Base-by-base conservation (phyloP, 768 basidiomycete species). In the Boletellus ananas region DNA sequence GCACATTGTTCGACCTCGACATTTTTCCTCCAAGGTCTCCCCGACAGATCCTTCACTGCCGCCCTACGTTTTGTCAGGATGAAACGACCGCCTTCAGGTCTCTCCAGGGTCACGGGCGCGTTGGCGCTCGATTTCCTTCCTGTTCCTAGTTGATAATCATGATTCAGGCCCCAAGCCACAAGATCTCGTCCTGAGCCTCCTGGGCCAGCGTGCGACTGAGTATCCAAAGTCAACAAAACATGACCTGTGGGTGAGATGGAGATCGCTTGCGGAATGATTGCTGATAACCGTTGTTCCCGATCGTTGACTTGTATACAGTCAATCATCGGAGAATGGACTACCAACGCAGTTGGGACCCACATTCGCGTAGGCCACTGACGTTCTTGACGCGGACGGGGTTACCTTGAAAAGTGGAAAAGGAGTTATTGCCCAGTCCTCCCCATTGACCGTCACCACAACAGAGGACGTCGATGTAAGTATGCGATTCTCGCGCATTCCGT, bases 291-390 rank as follows among this genome's bases (percentile, higher is more conserved):
- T 49, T 77, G 70, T 12, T 72, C 74, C 20, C 69, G 64, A 51
- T 93, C 90, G 65, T 83, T 81, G 59, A 82, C 90, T 92, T 65
- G 47, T 50, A 41, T 42, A 27, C 23, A 21, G 36, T 29, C 45
- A 3, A 51, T 35, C 45, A 47, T 52, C 54, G 51, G 35, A 17
- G 50, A n/a, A 7, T 17, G 29, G 37, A 31, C 23, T n/a, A 37
- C 18, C 29, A 29, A 44, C 50, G 25, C 12, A 18, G 14, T 43
- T n/a, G 6, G 29, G 8, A 29, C 87, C 72, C 61, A 91, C 90
- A 95, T 77, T 94, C 91, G n/a, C 78, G 70, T 21, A 95, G 71
- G 11, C 90, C 90, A 60, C 90, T 92, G 50, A 95, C 75, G 38
- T 80, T 82, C 68, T 84, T 92, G 3, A 87, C 85, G 49, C 83